Base-by-base conservation (phyloP, 2,329 filamentous ascomycete species). In the Hymenoscyphus linearis region DNA sequence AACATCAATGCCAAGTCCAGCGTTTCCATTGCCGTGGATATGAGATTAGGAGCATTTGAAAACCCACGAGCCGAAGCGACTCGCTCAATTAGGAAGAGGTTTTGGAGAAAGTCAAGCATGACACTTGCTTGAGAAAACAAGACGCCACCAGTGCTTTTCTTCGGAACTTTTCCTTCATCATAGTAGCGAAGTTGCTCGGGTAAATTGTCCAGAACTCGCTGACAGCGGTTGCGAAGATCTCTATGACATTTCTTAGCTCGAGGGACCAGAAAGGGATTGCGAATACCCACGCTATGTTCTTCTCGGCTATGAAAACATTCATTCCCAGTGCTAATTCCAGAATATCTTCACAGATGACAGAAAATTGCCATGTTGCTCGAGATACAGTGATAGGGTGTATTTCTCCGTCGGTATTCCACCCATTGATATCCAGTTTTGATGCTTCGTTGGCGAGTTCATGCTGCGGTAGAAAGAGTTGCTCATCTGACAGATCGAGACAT, bases 21-120 rank as follows among this genome's bases (percentile, higher is more conserved):
- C 27, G 70, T 69, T 47, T 71, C 66, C 64, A 70, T 65, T 2
- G 70, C 66, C 14, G 68, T 68, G 53, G 69, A 62, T 1, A 72
- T 54, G 22, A 72, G 62, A 9, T 60, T 60, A 61, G 71, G 66
- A 2, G 60, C 60, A 59, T 66, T 67, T 18, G 56, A 58, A 18
- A 68, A 57, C 1, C 67, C 66, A 4, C 67, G 61, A 40, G 68
- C 64, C 14, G 67, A 62, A 4, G 68, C 67, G 22, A 71, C 62
- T 16, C 69, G 61, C 50, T 72, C 67, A 22, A 70, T 62, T 4
- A 71, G 59, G 36, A 72, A 70, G n/a, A 59, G 64, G 34, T 69
- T 71, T n/a, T 72, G 70, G 5, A 71, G 62, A n/a, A 61, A 61
- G 37, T 66, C 62, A 13, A 70, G 65, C n/a, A 61, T 57, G 26